phyloP scores from a whole-genome alignment of 2,329 filamentous ascomycete species.

The Phaeomoniella chlamydospora region DNA sequence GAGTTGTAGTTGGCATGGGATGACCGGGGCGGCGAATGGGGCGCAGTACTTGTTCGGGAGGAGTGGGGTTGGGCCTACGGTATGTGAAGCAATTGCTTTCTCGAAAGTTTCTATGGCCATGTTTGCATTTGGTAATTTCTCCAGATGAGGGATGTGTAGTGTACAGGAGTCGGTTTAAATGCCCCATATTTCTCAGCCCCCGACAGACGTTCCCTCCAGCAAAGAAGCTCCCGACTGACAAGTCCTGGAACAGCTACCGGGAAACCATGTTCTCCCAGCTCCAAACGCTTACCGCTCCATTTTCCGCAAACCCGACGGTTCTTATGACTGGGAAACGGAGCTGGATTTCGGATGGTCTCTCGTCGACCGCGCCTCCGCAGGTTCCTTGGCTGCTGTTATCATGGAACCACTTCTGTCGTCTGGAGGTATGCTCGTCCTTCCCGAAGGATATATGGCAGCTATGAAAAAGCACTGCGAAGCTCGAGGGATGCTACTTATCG shows the following conservation, averaged over 20 bases:
- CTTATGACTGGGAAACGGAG: constrained; percentile 52
- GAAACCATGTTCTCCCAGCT: constrained; percentile 42
- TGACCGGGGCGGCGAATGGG: constrained; percentile 38
- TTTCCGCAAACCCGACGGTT: constrained; percentile 44
- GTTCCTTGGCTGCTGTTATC: constrained; percentile 49
- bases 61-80: constrained; percentile 25
- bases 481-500: constrained; percentile 41
- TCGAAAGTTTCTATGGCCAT: too few species aligned
- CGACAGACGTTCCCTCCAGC: too few species aligned
- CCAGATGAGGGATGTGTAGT: constrained; percentile 19
- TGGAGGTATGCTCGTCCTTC: constrained; percentile 46
- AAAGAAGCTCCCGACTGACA: background rate
- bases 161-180: too few species aligned
- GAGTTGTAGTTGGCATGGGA: constrained; percentile 45
- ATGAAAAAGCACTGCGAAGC: constrained; percentile 39
- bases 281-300: constrained; percentile 48
- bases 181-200: too few species aligned
- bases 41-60: constrained; percentile 41
- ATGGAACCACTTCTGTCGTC: constrained; percentile 46
- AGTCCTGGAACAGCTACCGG: constrained; percentile 29
- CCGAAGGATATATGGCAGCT: constrained; percentile 41
- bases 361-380: constrained; percentile 44
- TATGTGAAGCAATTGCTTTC: too few species aligned
- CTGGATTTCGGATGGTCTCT: constrained; percentile 47
- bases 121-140: too few species aligned